Evolutionary conservation across 768 basidiomycete genomes (phyloP).

Genomic region (Coprinellus micaceus): DNA sequence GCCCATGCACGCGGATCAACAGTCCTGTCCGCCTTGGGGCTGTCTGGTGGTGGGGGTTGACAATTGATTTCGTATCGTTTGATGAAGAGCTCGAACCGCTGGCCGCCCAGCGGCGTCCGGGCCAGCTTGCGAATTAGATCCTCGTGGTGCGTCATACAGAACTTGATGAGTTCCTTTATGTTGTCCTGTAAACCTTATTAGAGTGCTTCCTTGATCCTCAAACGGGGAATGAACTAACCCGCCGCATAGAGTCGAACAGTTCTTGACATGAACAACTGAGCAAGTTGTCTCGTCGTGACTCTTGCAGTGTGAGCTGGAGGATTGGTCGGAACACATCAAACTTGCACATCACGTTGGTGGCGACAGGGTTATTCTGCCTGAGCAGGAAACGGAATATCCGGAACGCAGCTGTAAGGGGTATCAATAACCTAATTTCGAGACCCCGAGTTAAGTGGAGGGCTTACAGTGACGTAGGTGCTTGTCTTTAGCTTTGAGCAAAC

Average conservation of each 20-base stretch:
- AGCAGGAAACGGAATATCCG: slow-evolving; percentile 88
- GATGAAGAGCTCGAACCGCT: slow-evolving; percentile 70
- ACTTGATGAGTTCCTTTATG: slow-evolving; percentile 76
- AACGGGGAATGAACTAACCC: slow-evolving; percentile 51
- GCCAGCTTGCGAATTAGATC: slow-evolving; percentile 61
- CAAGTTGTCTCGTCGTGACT: slow-evolving; percentile 86
- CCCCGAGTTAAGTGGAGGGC: slow-evolving; percentile 21
- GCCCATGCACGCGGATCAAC: slow-evolving; percentile 42
- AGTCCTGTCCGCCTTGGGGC: slow-evolving; percentile 43
- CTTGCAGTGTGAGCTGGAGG: slow-evolving; percentile 76
- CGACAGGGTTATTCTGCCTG: slow-evolving; percentile 75
- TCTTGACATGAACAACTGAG: slow-evolving; percentile 94
- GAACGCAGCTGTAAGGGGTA: slow-evolving; percentile 71
- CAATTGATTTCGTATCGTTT: slow-evolving; percentile 90
- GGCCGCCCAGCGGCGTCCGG: slow-evolving; percentile 54
- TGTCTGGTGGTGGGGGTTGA: slow-evolving; percentile 61
- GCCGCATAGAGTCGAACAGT: slow-evolving; percentile 87
- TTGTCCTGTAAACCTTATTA: slow-evolving; percentile 58
- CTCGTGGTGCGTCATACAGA: slow-evolving; percentile 79
- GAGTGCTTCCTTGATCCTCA: too few species aligned
- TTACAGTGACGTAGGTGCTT: slow-evolving; percentile 90
- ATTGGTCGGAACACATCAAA: slow-evolving; percentile 81
- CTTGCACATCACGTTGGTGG: slow-evolving; percentile 74
- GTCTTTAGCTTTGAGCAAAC: slow-evolving; percentile 75
- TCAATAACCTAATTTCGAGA: too few species aligned